Evolutionary conservation across 176 grass and related monocot species (phyloP).

Genomic region (Juncus effusus): DNA sequence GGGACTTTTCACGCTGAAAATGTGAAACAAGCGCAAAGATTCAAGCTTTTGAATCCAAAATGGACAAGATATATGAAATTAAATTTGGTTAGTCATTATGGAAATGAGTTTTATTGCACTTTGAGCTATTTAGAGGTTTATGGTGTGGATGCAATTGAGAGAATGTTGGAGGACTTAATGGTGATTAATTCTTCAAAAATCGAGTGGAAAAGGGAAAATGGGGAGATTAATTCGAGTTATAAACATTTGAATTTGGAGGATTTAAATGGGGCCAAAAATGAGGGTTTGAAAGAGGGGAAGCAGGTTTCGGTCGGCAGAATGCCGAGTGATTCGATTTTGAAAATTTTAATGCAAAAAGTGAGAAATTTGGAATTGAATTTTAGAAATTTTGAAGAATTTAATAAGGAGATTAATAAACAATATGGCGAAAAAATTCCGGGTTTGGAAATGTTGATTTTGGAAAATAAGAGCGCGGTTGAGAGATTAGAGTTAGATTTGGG

Average conservation of each 20-base stretch:
- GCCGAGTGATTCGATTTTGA: constrained; percentile 68
- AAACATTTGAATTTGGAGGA: constrained; percentile 5
- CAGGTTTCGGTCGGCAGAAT: constrained; percentile 28
- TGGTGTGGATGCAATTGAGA: constrained; percentile 69
- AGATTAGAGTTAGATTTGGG: constrained; percentile 20
- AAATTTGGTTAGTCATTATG: constrained; percentile 64
- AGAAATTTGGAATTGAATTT: too few species aligned
- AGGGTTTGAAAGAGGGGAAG: constrained; percentile 27
- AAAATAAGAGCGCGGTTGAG: constrained; percentile 24
- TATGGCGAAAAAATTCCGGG: constrained; percentile 55
- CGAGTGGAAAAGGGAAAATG: constrained; percentile 26
- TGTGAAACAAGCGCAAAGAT: constrained; percentile 71
- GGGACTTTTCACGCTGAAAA: constrained; percentile 64
- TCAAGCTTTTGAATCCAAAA: constrained; percentile 55
- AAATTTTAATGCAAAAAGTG: constrained; percentile 87
- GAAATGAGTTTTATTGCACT: constrained; percentile 82
- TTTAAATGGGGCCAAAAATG: constrained; percentile 28
- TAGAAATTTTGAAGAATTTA: constrained; percentile 35
- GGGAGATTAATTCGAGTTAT: constrained; percentile 4
- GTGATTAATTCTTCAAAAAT: constrained; percentile 23
- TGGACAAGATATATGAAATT: constrained; percentile 76
- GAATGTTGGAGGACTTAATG: constrained; percentile 75
- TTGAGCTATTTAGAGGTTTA: constrained; percentile 78
- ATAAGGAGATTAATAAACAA: constrained; percentile 48
- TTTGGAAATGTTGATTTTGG: constrained; percentile 47